Base-by-base conservation (phyloP, 306 rosid species). In the Cucurbita pepo region DNA sequence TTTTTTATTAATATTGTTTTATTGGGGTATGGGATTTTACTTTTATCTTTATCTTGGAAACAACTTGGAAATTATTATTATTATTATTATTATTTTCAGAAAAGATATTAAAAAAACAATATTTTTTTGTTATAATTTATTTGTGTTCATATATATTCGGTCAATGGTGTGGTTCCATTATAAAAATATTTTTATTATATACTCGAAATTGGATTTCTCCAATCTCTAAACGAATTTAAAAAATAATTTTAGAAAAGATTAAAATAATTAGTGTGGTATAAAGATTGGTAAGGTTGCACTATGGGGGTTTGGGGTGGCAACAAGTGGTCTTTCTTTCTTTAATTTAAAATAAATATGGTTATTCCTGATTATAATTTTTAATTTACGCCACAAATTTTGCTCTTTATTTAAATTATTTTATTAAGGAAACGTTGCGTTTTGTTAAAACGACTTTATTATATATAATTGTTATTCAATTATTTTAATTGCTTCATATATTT, bases 1-100 rank as follows among this genome's bases (percentile, higher is more conserved):
- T 6, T 44, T 66, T 18, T 43, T 66, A 66, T 40, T 22, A 44
- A 67, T 67, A 67, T 67, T 66, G 21, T 66, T 66, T 66, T 19
- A 65, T 65, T 65, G 71, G 72, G 52, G 72, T 7, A 66, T 66
- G 55, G 37, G 72, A 64, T 41, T 64, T 65, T 21, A 65, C 71
- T 65, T 61, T 59, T 61, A 61, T 37, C 69, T 61, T 44, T 65
- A 19, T 65, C 71, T 41, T 19, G 36, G 43, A 43, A n/a, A 65
- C 71, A 65, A 41, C 36, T 64, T 64, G 52, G 71, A 18, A 43
- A 25, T 25, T 25, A 25, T 25, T 25, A 30, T 2, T 30, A 30
- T 30, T 30, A 30, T 30, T 30, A 30, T 30, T 30, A 30, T 30
- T 30, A 30, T 30, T 30, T 30, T 30, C 3, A 30, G 43, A 37